These are phyloP conservation scores for Fraxinus paxiana DNA, from an alignment of 305 asterid species.

Conservation along the genomic window DNA sequence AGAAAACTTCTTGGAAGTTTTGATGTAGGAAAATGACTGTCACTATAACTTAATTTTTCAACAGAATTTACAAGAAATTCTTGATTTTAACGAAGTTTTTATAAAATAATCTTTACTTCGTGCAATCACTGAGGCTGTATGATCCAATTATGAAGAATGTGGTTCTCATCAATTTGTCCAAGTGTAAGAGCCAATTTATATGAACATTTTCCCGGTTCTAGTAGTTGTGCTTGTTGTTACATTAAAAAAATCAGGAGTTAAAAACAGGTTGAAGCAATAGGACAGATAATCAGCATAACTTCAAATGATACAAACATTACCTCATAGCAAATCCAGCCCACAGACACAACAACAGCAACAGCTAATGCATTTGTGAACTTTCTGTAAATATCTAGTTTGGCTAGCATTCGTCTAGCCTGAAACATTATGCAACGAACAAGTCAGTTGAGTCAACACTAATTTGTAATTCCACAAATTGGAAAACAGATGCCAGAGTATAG, in stretches of 20 bases:
- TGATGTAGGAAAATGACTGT: not conserved
- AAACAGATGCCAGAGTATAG: not conserved
- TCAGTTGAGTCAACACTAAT: constrained; percentile 11
- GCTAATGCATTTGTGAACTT: constrained; percentile 94
- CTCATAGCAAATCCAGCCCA: constrained; percentile 97
- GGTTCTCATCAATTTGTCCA: not conserved
- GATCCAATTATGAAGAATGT: not conserved
- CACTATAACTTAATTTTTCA: not conserved
- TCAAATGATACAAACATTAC: constrained; percentile 35
- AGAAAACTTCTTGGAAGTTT: not conserved
- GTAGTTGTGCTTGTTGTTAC: not conserved
- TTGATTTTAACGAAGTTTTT: not conserved
- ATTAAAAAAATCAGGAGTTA: not conserved
- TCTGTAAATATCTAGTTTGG: constrained; percentile 82
- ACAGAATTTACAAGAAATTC: not conserved
- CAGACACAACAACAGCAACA: constrained; percentile 76
- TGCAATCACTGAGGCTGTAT: not conserved
- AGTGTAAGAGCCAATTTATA: not conserved
- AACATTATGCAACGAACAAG: not conserved
- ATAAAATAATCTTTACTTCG: not conserved
- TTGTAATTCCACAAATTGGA: not conserved
- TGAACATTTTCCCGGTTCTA: not conserved
- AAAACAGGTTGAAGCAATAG: not conserved
- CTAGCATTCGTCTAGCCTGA: constrained; percentile 83
- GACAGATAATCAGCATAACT: not conserved